Conservation (phyloP, 768 basidiomycete genomes). For the Omphalotus guepiniiformis region DNA sequence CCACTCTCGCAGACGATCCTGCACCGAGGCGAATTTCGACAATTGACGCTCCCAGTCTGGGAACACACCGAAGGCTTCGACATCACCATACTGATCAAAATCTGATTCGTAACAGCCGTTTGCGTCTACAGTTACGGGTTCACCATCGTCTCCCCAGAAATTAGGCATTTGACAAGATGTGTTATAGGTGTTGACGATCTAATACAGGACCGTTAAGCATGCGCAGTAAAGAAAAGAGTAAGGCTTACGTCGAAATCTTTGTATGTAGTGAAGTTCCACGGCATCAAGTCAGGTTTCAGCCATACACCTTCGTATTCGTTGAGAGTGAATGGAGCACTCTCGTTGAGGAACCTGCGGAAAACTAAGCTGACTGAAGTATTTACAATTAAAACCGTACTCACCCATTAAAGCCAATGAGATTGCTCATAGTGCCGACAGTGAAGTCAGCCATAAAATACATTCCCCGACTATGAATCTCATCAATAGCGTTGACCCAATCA, state of each 20-base stretch:
- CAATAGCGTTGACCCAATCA: conserved; percentile 76
- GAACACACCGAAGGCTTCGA: conserved; percentile 97
- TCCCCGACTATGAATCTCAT: conserved; percentile 70
- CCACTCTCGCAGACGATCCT: conserved; percentile 96
- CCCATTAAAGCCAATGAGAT: conserved; percentile 85
- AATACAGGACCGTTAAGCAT: conserved; percentile 7
- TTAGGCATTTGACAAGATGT: conserved; percentile 67
- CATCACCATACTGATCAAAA: conserved; percentile 95
- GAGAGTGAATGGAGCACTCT: conserved; percentile 74
- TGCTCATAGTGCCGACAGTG: conserved; percentile 89
- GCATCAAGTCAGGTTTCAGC: conserved; percentile 71
- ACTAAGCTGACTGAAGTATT: not conserved
- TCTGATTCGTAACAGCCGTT: conserved; percentile 75
- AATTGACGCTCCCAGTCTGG: conserved; percentile 9
- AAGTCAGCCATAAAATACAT: conserved; percentile 96
- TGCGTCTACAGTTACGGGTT: not conserved
- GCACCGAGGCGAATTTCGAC: conserved; percentile 65
- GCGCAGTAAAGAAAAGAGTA: not conserved
- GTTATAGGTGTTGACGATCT: conserved; percentile 72
- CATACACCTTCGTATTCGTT: conserved; percentile 70
- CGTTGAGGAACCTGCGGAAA: conserved; percentile 63
- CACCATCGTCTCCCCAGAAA: conserved; percentile 77
- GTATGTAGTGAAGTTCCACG: conserved; percentile 86
- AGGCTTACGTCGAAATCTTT: conserved; percentile 69
- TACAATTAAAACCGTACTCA: conserved; percentile 30